Conservation (phyloP, 2,329 filamentous ascomycete genomes). For the Arthroderma sp. region DNA sequence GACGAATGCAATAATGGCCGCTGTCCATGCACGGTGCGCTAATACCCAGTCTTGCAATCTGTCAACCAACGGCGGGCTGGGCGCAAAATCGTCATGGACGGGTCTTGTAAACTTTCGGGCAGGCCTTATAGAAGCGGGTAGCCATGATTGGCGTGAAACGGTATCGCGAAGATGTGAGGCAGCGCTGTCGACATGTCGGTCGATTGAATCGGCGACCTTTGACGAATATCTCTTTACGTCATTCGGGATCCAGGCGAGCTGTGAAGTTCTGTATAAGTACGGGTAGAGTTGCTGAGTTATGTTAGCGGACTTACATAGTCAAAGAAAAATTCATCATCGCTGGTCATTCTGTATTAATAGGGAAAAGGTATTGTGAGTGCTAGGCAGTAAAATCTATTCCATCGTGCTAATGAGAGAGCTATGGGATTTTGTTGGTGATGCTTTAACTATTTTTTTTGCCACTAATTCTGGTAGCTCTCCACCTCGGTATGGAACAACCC, state of each 20-base stretch:
- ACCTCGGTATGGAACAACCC: too few relatives aligned
- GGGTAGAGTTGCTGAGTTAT: background rate
- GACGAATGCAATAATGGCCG: slow-evolving; percentile 56
- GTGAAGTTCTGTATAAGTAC: slow-evolving; percentile 3
- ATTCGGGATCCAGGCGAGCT: slow-evolving; percentile 47
- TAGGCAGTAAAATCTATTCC: too few relatives aligned
- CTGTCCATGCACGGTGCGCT: slow-evolving; percentile 59
- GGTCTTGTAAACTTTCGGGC: slow-evolving; percentile 16
- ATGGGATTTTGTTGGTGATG: too few relatives aligned
- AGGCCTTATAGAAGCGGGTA: slow-evolving; percentile 56
- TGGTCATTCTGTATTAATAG: slow-evolving; percentile 48
- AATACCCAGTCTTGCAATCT: slow-evolving; percentile 57
- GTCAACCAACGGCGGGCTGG: slow-evolving; percentile 26
- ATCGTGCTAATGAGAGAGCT: too few relatives aligned
- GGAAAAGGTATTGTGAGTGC: too few relatives aligned
- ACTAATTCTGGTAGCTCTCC: too few relatives aligned
- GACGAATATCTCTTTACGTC: slow-evolving; percentile 59
- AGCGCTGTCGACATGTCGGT: slow-evolving; percentile 65
- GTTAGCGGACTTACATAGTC: slow-evolving; percentile 50
- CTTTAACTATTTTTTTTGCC: too few relatives aligned
- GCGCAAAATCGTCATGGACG: background rate
- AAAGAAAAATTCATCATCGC: slow-evolving; percentile 65
- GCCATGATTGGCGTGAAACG: slow-evolving; percentile 55
- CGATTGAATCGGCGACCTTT: slow-evolving; percentile 65
- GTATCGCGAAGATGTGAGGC: slow-evolving; percentile 58